phyloP scores from a whole-genome alignment of 1,284 basidiomycete species.

The Vanrija pseudolonga region DNA sequence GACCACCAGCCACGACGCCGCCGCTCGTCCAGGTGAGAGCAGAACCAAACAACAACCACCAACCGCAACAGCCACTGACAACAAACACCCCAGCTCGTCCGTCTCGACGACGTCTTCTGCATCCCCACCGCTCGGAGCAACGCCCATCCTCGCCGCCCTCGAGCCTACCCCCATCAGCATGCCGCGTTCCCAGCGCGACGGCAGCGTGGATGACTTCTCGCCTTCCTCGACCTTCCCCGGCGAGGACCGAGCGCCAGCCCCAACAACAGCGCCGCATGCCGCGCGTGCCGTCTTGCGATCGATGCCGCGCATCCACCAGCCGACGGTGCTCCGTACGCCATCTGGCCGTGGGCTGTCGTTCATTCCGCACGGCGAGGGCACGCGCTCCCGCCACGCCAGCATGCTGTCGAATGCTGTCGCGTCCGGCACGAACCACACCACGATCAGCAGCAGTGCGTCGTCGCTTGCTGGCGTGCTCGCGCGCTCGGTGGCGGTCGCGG shows the following conservation, averaged over 20 bases:
- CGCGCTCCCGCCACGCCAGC: background rate
- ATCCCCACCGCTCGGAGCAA: constrained; percentile 16
- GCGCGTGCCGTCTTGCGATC: background rate
- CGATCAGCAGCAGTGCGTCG: background rate
- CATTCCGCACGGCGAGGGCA: constrained; percentile 2
- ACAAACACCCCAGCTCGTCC: constrained; percentile 7
- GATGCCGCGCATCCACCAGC: constrained; percentile 20
- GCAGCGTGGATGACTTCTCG: background rate
- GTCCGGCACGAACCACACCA: background rate
- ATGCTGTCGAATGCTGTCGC: background rate
- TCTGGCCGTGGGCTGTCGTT: constrained; percentile 20
- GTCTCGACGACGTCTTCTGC: constrained; percentile 14
- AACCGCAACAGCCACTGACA: background rate
- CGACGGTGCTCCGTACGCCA: constrained; percentile 17
- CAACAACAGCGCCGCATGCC: background rate
- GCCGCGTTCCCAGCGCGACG: background rate
- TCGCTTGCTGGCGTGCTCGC: constrained; percentile 1
- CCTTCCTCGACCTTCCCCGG: background rate
- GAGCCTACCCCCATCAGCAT: background rate
- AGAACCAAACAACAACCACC: background rate
- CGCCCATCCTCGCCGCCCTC: constrained; percentile 16
- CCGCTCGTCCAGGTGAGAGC: background rate
- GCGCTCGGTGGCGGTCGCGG: background rate
- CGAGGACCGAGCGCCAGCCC: background rate
- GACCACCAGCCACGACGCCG: background rate